phyloP scores from a whole-genome alignment of 2,329 filamentous ascomycete genomes.

The Xylaria polymorpha region DNA sequence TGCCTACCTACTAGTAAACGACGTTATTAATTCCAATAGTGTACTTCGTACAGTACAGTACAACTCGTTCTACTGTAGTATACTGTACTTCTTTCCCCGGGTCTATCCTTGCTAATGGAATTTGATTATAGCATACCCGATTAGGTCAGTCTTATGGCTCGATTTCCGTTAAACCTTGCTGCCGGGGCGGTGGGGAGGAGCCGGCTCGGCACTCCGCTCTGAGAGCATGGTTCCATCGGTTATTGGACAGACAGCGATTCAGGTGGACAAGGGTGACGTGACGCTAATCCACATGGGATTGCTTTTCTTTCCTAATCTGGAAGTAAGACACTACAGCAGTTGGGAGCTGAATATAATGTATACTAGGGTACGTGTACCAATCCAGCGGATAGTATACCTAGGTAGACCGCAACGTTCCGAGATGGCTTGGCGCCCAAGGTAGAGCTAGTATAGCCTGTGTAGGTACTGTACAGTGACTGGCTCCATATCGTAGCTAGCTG shows the following conservation, averaged over 20 bases:
- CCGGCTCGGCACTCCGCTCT: background rate
- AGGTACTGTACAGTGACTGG: constrained; percentile 6
- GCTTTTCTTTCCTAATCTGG: constrained; percentile 18
- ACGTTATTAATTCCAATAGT: no score
- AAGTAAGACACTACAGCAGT: background rate
- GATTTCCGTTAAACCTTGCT: constrained; percentile 2
- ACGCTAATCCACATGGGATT: background rate
- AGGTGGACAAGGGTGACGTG: constrained; percentile 13
- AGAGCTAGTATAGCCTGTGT: background rate
- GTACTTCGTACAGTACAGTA: no score
- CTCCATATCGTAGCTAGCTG: background rate
- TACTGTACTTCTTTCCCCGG: no score
- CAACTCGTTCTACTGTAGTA: no score
- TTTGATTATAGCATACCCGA: no score
- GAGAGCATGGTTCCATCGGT: no score
- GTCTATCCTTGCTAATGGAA: background rate
- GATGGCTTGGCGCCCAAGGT: constrained; percentile 1
- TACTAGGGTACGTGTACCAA: background rate
- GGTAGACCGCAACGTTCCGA: constrained; percentile 7
- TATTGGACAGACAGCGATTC: background rate
- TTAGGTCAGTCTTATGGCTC: no score
- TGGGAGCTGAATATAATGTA: constrained; percentile 16
- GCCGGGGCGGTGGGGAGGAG: constrained; percentile 3
- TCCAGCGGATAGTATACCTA: background rate
- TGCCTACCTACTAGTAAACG: no score